A percentile compares a stretch with the other conserved stretches of the same genome.
Conservation (phyloP, 176 grass and related monocot genomes). For the Pontederia paniculata region DNA sequence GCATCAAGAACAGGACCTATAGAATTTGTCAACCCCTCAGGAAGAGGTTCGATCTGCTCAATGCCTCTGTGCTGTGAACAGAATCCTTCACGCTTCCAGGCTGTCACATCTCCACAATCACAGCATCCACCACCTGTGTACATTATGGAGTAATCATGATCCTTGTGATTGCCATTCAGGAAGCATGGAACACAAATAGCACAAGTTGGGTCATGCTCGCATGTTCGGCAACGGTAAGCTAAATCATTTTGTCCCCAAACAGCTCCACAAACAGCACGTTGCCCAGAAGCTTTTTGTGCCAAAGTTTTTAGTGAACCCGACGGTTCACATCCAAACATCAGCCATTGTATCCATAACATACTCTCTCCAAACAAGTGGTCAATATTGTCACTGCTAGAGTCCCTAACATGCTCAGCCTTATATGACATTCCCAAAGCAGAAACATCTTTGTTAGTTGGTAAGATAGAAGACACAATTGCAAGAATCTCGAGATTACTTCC, state of each 20-base stretch:
- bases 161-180: constrained; percentile 74
- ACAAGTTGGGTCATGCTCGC: constrained; percentile 79
- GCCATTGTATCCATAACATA: constrained; percentile 74
- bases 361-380: constrained; percentile 29
- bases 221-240: constrained; percentile 81
- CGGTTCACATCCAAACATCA: constrained; percentile 68
- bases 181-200: constrained; percentile 92
- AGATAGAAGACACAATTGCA: constrained; percentile 31
- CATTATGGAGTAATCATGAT: constrained; percentile 96
- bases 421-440: constrained; percentile 12
- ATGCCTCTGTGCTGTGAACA: constrained; percentile 77
- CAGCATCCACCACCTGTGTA: constrained; percentile 92
- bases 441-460: constrained; percentile 36
- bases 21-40: constrained; percentile 44
- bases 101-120: constrained; percentile 85
- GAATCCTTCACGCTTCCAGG: constrained; percentile 93
- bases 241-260: constrained; percentile 87
- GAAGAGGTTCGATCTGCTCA: constrained; percentile 80
- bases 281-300: constrained; percentile 31
- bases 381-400: background rate
- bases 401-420: constrained; percentile 17
- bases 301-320: constrained; percentile 32
- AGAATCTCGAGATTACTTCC: constrained; percentile 22
- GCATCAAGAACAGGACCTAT: constrained; percentile 57
- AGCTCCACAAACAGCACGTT: constrained; percentile 65